Conservation (phyloP, 176 grass and related monocot species). For the Eremochloa ophiuroides region DNA sequence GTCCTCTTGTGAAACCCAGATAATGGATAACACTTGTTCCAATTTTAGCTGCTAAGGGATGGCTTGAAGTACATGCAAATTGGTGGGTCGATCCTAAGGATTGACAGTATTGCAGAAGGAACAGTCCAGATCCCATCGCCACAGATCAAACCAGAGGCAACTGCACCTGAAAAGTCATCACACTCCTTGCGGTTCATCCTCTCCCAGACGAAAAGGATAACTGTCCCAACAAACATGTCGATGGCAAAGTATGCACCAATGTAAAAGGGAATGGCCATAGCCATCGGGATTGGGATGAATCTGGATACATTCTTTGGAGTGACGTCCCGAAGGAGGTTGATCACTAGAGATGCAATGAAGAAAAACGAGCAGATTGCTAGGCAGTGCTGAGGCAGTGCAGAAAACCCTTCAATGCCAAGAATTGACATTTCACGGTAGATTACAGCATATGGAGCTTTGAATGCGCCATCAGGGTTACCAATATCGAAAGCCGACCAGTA, state of each 20-base stretch:
- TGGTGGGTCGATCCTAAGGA: conserved; percentile 69
- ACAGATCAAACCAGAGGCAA: conserved; percentile 83
- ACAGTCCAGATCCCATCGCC: conserved; percentile 92
- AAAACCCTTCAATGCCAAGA: conserved; percentile 72
- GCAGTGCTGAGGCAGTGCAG: conserved; percentile 65
- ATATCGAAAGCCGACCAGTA: conserved; percentile 82
- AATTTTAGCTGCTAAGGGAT: conserved; percentile 29
- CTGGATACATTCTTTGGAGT: conserved; percentile 50
- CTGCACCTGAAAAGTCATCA: conserved; percentile 55
- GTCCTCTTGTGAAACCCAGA: neutral
- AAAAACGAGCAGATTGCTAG: conserved; percentile 60
- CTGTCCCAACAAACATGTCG: conserved; percentile 78
- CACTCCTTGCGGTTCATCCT: conserved; percentile 59
- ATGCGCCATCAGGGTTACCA: conserved; percentile 67
- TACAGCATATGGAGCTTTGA: conserved; percentile 84
- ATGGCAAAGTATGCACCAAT: conserved; percentile 89
- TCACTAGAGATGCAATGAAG: conserved; percentile 50
- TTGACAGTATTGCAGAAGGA: conserved; percentile 70
- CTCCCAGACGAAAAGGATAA: conserved; percentile 78
- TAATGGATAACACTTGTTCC: neutral
- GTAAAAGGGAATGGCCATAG: conserved; percentile 87
- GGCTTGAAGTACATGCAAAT: conserved; percentile 90
- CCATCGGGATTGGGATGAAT: conserved; percentile 81
- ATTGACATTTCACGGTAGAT: conserved; percentile 86
- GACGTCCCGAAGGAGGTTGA: conserved; percentile 56